Evolutionary conservation across 192 early-diverging fungal species (phyloP), one percentile per base, ranked within the genome.

Genomic region (Podila epigama): DNA sequence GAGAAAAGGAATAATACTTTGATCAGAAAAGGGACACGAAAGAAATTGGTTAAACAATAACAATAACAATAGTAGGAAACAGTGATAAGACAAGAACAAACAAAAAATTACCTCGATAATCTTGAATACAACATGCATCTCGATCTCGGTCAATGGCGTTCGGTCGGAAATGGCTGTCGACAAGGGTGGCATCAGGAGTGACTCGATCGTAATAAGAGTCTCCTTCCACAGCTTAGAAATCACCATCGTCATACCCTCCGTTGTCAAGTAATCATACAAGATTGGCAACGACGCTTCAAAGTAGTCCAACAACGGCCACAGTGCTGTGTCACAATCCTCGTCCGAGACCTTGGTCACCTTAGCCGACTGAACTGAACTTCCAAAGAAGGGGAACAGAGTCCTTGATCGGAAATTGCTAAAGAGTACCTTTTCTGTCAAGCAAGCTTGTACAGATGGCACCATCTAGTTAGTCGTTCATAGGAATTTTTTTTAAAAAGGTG

Each of bases 221-320:
- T 93, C 92, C 58, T 84, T 83, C 93, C 93, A 94, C 25, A 92
- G 86, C 51, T 83, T 86, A 32, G 82, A 63, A 36, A 93, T 87
- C 18, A 92, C 89, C 52, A 84, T 80, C 33, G 86, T 83, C 61
- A 92, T 89, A 20, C 89, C 86, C 27, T 83, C 82, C 18, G 88
- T 85, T 40, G 89, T 87, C 25, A 94, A 81, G 36, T 90, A 83
- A 22, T 88, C 81, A 51, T 89, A 91, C 31, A 93, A 58, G 3
- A 84, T 84, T 16, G 88, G 85, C 20, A 94, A 68, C 48, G 92
- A 93, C 20, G 68, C 84, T 36, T 94, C 91, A 67, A 94, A 82
- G 57, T 92, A 94, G 69, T 93, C 91, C 27, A 92, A 75, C 16
- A 94, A 62, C 28, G 89, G 91, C 33, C 85, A 82, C 36, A 94